Percentiles rank a stretch among this genome's conserved stretches.
These are phyloP conservation scores for Ceratobasidium sp. DNA, from an alignment of 1,284 basidiomycete genomes.

Conservation along the genomic window DNA sequence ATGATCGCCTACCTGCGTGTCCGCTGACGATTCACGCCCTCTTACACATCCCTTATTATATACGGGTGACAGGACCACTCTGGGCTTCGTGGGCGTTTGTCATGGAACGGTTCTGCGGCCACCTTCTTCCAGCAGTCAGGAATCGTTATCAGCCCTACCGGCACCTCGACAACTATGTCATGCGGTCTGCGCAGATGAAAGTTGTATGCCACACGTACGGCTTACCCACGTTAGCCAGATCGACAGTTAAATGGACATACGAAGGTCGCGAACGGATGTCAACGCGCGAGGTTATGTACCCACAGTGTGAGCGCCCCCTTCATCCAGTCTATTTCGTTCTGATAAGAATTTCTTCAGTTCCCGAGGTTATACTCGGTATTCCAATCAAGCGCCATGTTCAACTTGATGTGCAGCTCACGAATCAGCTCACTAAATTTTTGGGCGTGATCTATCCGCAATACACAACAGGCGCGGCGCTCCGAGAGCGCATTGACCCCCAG, in stretches of 20 bases:
- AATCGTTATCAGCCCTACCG: conserved; percentile 47
- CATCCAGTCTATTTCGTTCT: neutral
- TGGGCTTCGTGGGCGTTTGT: conserved; percentile 58
- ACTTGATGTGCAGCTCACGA: neutral
- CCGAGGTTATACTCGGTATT: neutral
- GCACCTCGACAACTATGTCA: conserved; percentile 46
- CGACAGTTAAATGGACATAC: neutral
- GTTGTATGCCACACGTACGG: too few relatives aligned
- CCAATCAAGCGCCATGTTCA: neutral
- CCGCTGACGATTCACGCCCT: conserved; percentile 45
- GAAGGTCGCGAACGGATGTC: conserved; percentile 5
- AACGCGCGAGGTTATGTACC: conserved; percentile 1
- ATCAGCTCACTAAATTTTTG: too few relatives aligned
- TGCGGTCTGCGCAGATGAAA: conserved; percentile 45
- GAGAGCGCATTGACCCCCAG: neutral
- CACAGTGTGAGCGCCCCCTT: neutral
- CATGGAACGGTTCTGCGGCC: too few relatives aligned
- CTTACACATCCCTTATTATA: conserved; percentile 44
- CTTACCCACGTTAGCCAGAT: neutral
- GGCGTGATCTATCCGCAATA: neutral
- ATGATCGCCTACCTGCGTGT: conserved; percentile 40
- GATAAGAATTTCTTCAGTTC: neutral
- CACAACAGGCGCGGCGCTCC: too few relatives aligned
- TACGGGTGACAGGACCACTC: conserved; percentile 48
- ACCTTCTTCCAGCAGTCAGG: conserved; percentile 44